A percentile compares a stretch with the other conserved stretches of the same genome.
Evolutionary conservation across 345 rosid genomes (phyloP).

Genomic region (Sisymbrium altissimum): DNA sequence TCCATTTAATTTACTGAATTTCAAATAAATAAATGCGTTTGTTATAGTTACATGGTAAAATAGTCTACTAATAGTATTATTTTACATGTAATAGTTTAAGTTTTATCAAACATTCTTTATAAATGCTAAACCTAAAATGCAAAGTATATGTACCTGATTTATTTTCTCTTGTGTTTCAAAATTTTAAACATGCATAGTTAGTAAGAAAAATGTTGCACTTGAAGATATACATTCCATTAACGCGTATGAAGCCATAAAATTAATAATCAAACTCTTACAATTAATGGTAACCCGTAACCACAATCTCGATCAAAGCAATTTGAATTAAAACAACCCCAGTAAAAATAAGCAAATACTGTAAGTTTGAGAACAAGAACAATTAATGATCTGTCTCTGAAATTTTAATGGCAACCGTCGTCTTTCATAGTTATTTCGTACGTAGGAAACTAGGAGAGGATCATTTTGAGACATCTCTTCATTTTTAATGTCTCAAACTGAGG

Average conservation of each 20-base stretch:
- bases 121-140: background rate
- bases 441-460: background rate
- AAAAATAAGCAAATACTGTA: background rate
- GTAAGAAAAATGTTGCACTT: background rate
- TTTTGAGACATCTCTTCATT: background rate
- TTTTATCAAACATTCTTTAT: background rate
- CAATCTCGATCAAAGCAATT: background rate
- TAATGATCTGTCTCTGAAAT: constrained; percentile 11
- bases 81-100: background rate
- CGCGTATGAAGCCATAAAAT: background rate
- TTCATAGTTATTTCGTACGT: background rate
- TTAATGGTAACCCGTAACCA: background rate
- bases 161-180: background rate
- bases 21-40: background rate
- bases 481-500: background rate
- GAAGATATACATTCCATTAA: background rate
- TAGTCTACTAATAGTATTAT: background rate
- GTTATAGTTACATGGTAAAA: background rate
- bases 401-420: background rate
- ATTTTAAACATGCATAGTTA: background rate
- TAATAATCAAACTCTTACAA: background rate
- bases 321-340: background rate
- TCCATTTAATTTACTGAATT: background rate
- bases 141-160: background rate
- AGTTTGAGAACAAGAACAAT: background rate